These are phyloP conservation scores for Kalanchoe fedtschenkoi DNA, from an alignment of 164 flowering plant species.

Conservation along the genomic window DNA sequence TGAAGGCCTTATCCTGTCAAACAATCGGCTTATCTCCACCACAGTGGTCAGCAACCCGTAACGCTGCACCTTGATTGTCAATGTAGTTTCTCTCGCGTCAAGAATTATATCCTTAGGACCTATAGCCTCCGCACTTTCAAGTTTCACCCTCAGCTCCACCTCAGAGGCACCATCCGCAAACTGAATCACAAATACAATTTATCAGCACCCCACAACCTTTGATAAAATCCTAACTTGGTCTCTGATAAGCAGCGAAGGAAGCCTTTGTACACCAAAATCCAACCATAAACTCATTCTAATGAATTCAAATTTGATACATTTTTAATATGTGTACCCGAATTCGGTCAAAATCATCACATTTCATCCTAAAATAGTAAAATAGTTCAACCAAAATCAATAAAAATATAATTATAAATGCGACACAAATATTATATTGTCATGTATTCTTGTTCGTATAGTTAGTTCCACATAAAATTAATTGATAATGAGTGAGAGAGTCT, in stretches of 20 bases:
- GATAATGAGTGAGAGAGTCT: too few species aligned
- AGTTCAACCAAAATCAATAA: too few species aligned
- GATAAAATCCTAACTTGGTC: background rate
- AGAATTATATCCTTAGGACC: constrained; percentile 50
- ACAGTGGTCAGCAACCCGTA: constrained; percentile 43
- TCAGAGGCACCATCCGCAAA: constrained; percentile 70
- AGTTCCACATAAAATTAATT: too few species aligned
- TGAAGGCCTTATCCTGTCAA: constrained; percentile 75
- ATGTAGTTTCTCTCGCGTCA: constrained; percentile 53
- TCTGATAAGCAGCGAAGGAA: background rate
- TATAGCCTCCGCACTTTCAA: constrained; percentile 25
- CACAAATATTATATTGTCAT: too few species aligned
- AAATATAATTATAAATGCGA: too few species aligned
- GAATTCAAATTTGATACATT: too few species aligned
- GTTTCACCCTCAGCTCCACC: constrained; percentile 63
- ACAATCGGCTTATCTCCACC: constrained; percentile 52
- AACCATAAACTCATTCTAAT: too few species aligned
- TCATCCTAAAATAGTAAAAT: too few species aligned
- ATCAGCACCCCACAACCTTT: background rate
- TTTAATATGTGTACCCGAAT: too few species aligned
- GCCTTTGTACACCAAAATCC: too few species aligned
- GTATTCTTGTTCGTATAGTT: too few species aligned
- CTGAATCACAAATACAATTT: constrained; percentile 51
- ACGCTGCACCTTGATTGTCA: constrained; percentile 31
- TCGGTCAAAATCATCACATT: too few species aligned